Conservation (phyloP, 2,329 filamentous ascomycete species). For the Aspergillus terreus region DNA sequence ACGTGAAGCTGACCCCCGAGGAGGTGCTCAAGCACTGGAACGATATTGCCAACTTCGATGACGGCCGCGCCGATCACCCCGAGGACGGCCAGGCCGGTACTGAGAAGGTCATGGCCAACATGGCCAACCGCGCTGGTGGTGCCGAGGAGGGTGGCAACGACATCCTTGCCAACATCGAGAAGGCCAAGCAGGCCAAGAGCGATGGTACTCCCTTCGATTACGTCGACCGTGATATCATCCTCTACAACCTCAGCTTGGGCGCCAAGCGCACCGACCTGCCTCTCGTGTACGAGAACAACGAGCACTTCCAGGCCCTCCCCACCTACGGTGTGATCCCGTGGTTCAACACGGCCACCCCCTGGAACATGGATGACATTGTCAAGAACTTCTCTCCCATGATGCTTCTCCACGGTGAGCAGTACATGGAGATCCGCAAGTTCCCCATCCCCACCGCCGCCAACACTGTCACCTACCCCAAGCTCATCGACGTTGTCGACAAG, state of each 20-base stretch:
- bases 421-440: conserved; percentile 88
- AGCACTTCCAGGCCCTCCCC: conserved; percentile 89
- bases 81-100: conserved; percentile 72
- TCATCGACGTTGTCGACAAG: conserved; percentile 96
- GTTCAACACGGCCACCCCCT: conserved; percentile 79
- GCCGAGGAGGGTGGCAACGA: conserved; percentile 53
- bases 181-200: conserved; percentile 67
- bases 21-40: conserved; percentile 72
- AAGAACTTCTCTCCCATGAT: conserved; percentile 98
- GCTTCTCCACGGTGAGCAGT: conserved; percentile 98
- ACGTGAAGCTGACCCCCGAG: conserved; percentile 79
- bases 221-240: conserved; percentile 80
- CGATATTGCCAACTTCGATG: conserved; percentile 80
- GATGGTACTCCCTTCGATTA: conserved; percentile 76
- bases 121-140: conserved; percentile 66
- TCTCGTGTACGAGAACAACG: conserved; percentile 84
- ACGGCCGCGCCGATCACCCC: conserved; percentile 82
- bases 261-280: conserved; percentile 85
- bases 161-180: conserved; percentile 70
- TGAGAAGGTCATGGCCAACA: conserved; percentile 78
- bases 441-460: conserved; percentile 82
- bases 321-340: conserved; percentile 97
- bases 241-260: conserved; percentile 93
- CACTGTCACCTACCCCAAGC: conserved; percentile 70
- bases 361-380: conserved; percentile 74